A percentile compares a stretch with the other conserved stretches of the same genome.
Evolutionary conservation across 352 stramenopile genomes (phyloP).

Genomic region (Pythium periplocum): DNA sequence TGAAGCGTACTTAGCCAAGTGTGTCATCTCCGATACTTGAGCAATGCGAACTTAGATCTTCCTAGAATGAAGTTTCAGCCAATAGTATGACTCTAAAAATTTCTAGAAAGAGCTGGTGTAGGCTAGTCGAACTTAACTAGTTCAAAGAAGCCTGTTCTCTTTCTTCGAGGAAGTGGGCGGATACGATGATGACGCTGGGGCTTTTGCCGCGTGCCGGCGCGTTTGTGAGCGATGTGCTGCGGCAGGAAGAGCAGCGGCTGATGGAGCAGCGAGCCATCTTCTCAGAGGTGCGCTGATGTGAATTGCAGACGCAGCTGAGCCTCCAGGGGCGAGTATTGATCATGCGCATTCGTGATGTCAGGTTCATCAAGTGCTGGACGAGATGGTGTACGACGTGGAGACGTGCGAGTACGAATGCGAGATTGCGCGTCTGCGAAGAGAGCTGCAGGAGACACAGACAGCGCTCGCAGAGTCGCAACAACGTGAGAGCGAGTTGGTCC

Average conservation of each 20-base stretch:
- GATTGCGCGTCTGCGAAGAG: constrained; percentile 23
- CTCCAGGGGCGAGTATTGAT: too few relatives aligned
- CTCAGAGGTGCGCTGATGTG: constrained; percentile 27
- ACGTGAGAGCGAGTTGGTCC: constrained; percentile 53
- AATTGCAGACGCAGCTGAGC: background rate
- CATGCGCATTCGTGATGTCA: constrained; percentile 6
- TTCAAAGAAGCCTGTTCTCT: too few relatives aligned
- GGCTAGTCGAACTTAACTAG: too few relatives aligned
- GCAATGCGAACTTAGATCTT: constrained; percentile 8
- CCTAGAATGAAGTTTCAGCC: constrained; percentile 5
- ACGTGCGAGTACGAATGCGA: constrained; percentile 56
- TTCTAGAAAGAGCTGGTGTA: too few relatives aligned
- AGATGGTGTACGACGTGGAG: constrained; percentile 85
- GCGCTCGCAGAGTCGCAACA: constrained; percentile 42
- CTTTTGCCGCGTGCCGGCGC: constrained; percentile 34
- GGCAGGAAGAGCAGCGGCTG: constrained; percentile 36
- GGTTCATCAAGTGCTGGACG: constrained; percentile 62
- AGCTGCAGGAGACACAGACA: constrained; percentile 30
- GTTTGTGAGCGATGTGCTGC: constrained; percentile 30
- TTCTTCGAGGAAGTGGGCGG: background rate
- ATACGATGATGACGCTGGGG: constrained; percentile 5
- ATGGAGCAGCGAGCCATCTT: constrained; percentile 35
- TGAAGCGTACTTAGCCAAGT: constrained; percentile 14
- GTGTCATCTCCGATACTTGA: constrained; percentile 13
- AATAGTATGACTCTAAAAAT: background rate